Evolutionary conservation across 192 early-diverging fungal genomes (phyloP).

Genomic region (Coemansia furcata): DNA sequence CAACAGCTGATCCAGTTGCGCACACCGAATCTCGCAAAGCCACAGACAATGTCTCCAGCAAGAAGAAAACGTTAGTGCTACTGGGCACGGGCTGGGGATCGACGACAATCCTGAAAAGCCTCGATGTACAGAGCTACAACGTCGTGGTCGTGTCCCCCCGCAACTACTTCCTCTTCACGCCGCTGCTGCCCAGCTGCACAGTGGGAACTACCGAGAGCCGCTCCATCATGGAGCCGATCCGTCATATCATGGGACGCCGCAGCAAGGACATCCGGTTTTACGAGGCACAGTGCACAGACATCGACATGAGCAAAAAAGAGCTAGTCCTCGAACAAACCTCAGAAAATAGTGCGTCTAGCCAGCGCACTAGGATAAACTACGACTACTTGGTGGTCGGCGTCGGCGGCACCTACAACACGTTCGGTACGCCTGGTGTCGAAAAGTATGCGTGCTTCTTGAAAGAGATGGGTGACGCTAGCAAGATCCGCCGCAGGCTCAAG

Average conservation of each 20-base stretch:
- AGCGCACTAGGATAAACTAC: constrained; percentile 56
- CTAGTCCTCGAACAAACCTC: constrained; percentile 69
- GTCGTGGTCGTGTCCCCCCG: constrained; percentile 77
- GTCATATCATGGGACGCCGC: constrained; percentile 78
- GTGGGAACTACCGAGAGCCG: constrained; percentile 87
- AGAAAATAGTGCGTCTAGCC: constrained; percentile 50
- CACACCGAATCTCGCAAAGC: background rate
- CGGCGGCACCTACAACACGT: constrained; percentile 81
- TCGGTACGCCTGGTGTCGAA: constrained; percentile 79
- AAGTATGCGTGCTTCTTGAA: constrained; percentile 84
- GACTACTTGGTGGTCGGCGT: constrained; percentile 81
- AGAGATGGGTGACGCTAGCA: constrained; percentile 78
- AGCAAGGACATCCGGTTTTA: constrained; percentile 73
- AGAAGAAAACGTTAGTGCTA: constrained; percentile 47
- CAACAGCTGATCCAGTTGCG: background rate
- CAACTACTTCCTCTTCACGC: constrained; percentile 88
- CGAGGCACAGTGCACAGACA: constrained; percentile 80
- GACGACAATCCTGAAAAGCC: constrained; percentile 67
- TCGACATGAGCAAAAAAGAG: constrained; percentile 75
- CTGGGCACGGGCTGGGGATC: constrained; percentile 60
- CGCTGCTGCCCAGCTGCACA: constrained; percentile 78
- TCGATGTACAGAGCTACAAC: constrained; percentile 68
- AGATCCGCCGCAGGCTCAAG: constrained; percentile 72
- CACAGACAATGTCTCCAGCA: background rate
- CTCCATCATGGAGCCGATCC: constrained; percentile 81